Evolutionary conservation across 2,329 filamentous ascomycete genomes (phyloP), one percentile per base, ranked within the genome.

Genomic region (Penicillium nordicum): DNA sequence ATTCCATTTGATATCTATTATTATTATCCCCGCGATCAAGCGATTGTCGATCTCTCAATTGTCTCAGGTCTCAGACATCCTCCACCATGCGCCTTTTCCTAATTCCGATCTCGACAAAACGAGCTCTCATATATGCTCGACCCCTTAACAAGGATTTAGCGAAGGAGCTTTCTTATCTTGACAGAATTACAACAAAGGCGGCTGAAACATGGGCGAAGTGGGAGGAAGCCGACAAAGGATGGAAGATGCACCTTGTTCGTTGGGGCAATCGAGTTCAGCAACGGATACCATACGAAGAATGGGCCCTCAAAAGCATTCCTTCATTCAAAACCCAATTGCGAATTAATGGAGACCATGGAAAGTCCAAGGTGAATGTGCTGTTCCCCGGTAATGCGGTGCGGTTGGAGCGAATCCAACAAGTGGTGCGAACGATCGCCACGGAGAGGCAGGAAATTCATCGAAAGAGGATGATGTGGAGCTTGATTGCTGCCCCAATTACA

Each of bases 251-350:
- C 65, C 82, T 97, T 21, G 93, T 94, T 50, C 81, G 83, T 57
- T 95, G 93, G 74, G 94, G 94, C 54, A 97, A 99, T 76, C 80
- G 85, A 47, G 85, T 90, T 16, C 84, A 99, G 59, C 87, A 90
- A 66, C 85, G 90, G 60, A 96, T 99, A 67, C 90, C 94, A 3
- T 97, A 90, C 72, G 90, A 97, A 76, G 94, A 99, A 87, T 99
- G 94, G 94, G 92, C 90, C 0, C 81, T 99, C 64, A 97, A 97
- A 78, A 96, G 91, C 36, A 87, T 99, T 50, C 94, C 94, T 43
- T 88, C 92, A 23, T 80, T 96, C 64, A 90, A 86, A 41, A 78
- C 84, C 55, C 82, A 84, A 63, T 82, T 86, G 56, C 82, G 84
- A 64, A 79, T 83, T 47, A 85, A 89, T 50, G 85, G 84, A 50